phyloP scores from a whole-genome alignment of 2,329 filamentous ascomycete genomes.

The Calycina herbarum region DNA sequence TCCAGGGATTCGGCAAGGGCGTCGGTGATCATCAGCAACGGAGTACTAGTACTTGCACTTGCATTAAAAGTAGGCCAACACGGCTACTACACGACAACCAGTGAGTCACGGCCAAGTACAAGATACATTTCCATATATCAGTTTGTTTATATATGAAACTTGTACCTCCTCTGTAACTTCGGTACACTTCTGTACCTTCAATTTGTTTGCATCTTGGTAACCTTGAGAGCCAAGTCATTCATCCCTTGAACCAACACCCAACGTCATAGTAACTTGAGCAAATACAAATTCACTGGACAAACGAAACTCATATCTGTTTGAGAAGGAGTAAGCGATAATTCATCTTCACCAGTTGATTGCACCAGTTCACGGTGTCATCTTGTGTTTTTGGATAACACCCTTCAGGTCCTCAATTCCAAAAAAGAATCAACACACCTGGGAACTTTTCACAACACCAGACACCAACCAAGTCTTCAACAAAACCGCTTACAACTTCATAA shows the following conservation, averaged over 20 bases:
- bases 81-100: not conserved
- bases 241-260: not conserved
- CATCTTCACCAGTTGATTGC: not conserved
- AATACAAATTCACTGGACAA: not conserved
- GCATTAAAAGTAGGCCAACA: not conserved
- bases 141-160: not conserved
- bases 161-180: not conserved
- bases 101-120: not conserved
- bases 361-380: not conserved
- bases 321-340: not conserved
- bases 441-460: no score
- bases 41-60: not conserved
- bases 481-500: not conserved
- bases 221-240: not conserved
- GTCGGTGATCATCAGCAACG: no score
- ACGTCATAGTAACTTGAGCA: not conserved
- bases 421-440: no score
- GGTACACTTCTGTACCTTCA: not conserved
- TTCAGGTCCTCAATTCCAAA: no score
- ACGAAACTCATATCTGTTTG: not conserved
- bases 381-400: not conserved
- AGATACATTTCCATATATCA: not conserved
- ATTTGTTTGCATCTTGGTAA: not conserved
- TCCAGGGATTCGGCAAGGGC: not conserved
- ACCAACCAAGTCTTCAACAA: no score